Percentiles rank a stretch among this genome's conserved stretches.
Evolutionary conservation across 2,329 filamentous ascomycete species (phyloP).

Genomic region (Dothidotthia symphoricarpi): DNA sequence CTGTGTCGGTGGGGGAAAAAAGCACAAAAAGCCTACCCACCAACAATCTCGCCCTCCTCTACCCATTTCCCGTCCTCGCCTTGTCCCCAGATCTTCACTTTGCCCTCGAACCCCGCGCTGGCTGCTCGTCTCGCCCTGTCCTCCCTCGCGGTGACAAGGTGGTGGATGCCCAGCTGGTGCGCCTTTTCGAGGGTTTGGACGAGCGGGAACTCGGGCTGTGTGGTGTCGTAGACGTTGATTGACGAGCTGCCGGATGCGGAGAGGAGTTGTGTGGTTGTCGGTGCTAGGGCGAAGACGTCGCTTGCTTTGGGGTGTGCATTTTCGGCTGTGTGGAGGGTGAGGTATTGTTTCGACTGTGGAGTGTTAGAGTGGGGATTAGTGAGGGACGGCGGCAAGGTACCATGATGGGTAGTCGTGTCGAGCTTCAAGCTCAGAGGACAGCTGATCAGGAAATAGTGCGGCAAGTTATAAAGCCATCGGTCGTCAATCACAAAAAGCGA

Average conservation of each 20-base stretch:
- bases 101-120: constrained; percentile 85
- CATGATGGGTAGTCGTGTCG: constrained; percentile 1
- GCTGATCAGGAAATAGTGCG: background rate
- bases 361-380: constrained; percentile 8
- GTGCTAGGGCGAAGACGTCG: constrained; percentile 80
- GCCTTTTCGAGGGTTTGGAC: constrained; percentile 75
- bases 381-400: background rate
- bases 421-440: background rate
- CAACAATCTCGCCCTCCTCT: constrained; percentile 50
- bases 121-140: constrained; percentile 65
- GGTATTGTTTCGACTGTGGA: constrained; percentile 90
- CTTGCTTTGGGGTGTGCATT: constrained; percentile 69
- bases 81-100: constrained; percentile 77
- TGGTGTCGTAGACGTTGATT: constrained; percentile 76
- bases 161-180: constrained; percentile 88
- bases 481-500: background rate
- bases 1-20: too few species aligned
- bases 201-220: constrained; percentile 68
- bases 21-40: constrained; percentile 31
- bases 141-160: constrained; percentile 69
- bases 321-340: constrained; percentile 87
- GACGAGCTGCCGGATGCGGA: constrained; percentile 82
- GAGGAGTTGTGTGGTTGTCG: constrained; percentile 70
- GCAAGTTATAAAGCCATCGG: background rate
- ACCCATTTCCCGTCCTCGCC: constrained; percentile 54